phyloP scores from a whole-genome alignment of 2,329 filamentous ascomycete species.

The Fusarium liriodendri region DNA sequence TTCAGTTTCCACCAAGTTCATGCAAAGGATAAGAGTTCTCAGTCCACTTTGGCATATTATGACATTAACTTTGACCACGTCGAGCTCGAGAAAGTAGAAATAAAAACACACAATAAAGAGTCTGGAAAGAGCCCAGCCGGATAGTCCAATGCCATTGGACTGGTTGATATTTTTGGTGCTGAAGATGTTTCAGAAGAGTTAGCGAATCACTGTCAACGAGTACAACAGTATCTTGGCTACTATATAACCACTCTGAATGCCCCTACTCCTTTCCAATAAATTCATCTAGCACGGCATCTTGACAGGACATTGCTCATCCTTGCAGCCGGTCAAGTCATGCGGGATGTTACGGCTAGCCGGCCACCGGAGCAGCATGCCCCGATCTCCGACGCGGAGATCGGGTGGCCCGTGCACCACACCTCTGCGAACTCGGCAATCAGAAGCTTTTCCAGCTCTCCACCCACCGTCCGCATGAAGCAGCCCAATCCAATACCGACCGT shows the following conservation, averaged over 20 bases:
- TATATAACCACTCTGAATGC: neutral
- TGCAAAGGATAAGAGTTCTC: neutral
- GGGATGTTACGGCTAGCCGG: neutral
- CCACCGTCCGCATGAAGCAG: conserved; percentile 33
- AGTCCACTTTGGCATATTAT: neutral
- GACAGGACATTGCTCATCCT: neutral
- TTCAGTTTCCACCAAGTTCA: neutral
- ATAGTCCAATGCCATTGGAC: neutral
- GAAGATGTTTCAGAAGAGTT: neutral
- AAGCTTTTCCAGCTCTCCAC: conserved; percentile 41
- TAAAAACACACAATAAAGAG: neutral
- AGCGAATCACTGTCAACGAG: neutral
- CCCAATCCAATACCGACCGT: conserved; percentile 40
- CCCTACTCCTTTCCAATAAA: neutral
- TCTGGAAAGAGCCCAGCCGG: neutral
- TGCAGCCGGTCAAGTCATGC: neutral
- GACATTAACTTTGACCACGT: neutral
- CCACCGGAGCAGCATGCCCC: conserved; percentile 25
- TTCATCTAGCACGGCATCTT: neutral
- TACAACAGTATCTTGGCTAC: neutral
- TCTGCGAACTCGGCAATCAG: conserved; percentile 39
- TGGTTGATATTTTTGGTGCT: neutral
- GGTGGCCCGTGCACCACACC: conserved; percentile 37
- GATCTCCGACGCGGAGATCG: conserved; percentile 34
- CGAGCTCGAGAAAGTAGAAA: neutral